Evolutionary conservation across 1,284 basidiomycete species (phyloP), one percentile per base, ranked within the genome.

Genomic region (Ceratobasidium papillatum): DNA sequence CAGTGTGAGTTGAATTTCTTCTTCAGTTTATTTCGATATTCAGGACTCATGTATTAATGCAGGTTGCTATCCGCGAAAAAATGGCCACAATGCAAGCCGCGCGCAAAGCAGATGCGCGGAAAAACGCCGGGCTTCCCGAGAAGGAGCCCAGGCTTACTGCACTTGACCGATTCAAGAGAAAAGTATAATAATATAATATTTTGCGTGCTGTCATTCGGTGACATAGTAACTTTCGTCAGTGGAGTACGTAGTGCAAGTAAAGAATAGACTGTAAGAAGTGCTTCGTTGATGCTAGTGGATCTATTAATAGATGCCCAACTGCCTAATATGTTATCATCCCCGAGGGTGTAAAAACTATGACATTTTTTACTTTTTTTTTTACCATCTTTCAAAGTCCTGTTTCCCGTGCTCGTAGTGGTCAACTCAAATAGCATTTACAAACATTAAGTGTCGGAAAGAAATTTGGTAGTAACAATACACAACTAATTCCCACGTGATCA

Each of bases 61-160:
- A 92, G 91, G 83, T 91, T 52, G 90, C 91, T 1, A 86, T 93
- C 47, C 88, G 90, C 1, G 86, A 86, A 56, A 92, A 91, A 79
- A 79, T 93, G 58, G 88, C 89, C 79, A 90, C 77, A 83, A 84
- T 77, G 80, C 83, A 75, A 43, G 43, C 56, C 9, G 51, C 45
- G 11, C 58, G 66, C n/a, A 41, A 73, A 47, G 41, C 85, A 83
- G n/a, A 84, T 81, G 49, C 84, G 82, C 30, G 84, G 81, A 8
- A 85, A 84, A 59, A 84, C 80, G 41, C 68, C n/a, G 85, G 85
- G 25, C 81, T 81, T 36, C 80, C 82, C 52, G 59, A 68, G n/a
- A 74, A 74, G 27, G 81, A 82, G 78, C 81, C 81, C 12, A 80
- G 79, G 76, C 63, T 69, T 43, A 87, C 90, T 38, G 91, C 90